A percentile compares a stretch with the other conserved stretches of the same genome.
phyloP scores from a whole-genome alignment of 371 early-diverging fungal genomes.

The Basidiobolus heterosporus region DNA sequence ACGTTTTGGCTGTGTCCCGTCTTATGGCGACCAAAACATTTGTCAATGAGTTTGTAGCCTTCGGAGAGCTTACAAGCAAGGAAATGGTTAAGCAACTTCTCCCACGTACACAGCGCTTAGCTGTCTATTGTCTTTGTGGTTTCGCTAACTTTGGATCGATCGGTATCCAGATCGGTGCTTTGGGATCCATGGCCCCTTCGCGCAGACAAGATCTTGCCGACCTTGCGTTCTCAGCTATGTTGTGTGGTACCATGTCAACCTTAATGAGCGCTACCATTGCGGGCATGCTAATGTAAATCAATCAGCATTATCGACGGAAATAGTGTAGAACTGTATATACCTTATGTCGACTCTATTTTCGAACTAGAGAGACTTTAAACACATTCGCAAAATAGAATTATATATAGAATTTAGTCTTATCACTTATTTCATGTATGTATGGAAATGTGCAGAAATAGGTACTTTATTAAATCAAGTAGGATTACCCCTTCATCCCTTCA shows the following conservation, averaged over 20 bases:
- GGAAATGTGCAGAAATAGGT: too few species aligned
- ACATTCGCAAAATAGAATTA: too few species aligned
- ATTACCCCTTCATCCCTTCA: too few species aligned
- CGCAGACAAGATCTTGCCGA: slow-evolving; percentile 57
- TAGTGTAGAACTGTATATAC: too few species aligned
- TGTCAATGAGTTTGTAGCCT: slow-evolving; percentile 85
- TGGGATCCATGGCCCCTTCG: slow-evolving; percentile 68
- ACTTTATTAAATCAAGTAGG: too few species aligned
- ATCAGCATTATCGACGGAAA: too few species aligned
- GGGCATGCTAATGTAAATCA: slow-evolving; percentile 41
- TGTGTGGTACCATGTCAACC: slow-evolving; percentile 67
- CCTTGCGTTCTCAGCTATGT: slow-evolving; percentile 61
- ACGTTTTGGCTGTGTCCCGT: slow-evolving; percentile 47
- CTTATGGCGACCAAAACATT: slow-evolving; percentile 78
- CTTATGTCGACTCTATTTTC: too few species aligned
- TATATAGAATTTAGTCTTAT: too few species aligned
- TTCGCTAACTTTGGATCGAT: slow-evolving; percentile 79
- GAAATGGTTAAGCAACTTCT: too few species aligned
- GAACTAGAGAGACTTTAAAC: too few species aligned
- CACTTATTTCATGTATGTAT: too few species aligned
- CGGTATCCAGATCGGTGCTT: slow-evolving; percentile 69
- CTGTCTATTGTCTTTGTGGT: slow-evolving; percentile 70
- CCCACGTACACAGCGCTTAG: too few species aligned
- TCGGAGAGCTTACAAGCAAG: slow-evolving; percentile 6
- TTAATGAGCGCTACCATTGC: slow-evolving; percentile 74